Percentiles rank a stretch among this genome's conserved stretches.
Evolutionary conservation across 2,329 filamentous ascomycete genomes (phyloP).

Genomic region (Knoxdaviesia proteae): DNA sequence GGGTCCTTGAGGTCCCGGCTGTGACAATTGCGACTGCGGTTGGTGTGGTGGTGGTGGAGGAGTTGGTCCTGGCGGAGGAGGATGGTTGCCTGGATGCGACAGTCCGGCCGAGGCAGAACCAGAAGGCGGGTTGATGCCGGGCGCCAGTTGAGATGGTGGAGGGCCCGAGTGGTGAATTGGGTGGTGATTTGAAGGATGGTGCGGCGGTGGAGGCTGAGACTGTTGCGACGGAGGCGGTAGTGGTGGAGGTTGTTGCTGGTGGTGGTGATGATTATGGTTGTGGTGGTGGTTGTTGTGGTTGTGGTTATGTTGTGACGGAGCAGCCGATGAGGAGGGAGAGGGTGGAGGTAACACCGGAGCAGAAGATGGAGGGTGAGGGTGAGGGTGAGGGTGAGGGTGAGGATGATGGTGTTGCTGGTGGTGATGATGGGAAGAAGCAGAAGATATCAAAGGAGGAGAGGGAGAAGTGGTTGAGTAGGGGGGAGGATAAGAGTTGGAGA

Average conservation of each 20-base stretch:
- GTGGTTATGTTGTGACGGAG: too few species aligned
- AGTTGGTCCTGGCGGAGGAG: constrained; percentile 1
- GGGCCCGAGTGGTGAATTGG: background rate
- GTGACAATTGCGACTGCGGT: background rate
- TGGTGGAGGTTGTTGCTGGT: constrained; percentile 10
- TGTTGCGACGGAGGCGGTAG: constrained; percentile 10
- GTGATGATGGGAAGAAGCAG: too few species aligned
- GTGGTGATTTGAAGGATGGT: constrained; percentile 6
- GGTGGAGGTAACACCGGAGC: too few species aligned
- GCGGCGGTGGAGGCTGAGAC: constrained; percentile 8
- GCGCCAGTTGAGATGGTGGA: too few species aligned
- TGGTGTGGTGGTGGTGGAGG: constrained; percentile 7
- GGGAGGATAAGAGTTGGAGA: too few species aligned
- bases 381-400: too few species aligned
- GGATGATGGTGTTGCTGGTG: too few species aligned
- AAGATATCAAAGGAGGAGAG: too few species aligned
- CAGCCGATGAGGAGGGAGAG: too few species aligned
- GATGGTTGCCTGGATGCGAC: constrained; percentile 1
- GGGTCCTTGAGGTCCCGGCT: too few species aligned
- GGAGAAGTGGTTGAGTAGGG: too few species aligned
- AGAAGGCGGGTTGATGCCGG: background rate
- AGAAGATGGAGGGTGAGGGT: too few species aligned
- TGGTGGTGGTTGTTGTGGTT: background rate
- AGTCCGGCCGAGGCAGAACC: constrained; percentile 1
- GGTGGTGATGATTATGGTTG: background rate